Conservation (phyloP, 2,329 filamentous ascomycete genomes). For the Phaeosphaeriaceae sp. region DNA sequence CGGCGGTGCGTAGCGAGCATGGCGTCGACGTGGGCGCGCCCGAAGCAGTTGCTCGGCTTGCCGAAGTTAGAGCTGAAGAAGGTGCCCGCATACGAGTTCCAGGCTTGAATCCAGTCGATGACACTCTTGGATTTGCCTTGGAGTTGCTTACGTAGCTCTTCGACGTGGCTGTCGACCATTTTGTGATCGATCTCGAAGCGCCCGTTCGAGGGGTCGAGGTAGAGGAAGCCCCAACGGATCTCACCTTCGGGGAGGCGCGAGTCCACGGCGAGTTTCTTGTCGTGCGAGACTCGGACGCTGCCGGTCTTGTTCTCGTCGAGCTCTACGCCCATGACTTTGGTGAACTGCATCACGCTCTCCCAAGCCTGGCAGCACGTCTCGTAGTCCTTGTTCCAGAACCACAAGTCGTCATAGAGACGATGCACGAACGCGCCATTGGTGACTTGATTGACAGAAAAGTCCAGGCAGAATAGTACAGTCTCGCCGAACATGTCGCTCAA, state of each 20-base stretch:
- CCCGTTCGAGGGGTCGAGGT: constrained; percentile 32
- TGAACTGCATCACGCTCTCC: constrained; percentile 53
- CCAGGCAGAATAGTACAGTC: constrained; percentile 57
- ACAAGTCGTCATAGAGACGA: constrained; percentile 60
- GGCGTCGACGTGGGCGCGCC: constrained; percentile 60
- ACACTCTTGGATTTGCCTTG: constrained; percentile 40
- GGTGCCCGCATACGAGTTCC: constrained; percentile 62
- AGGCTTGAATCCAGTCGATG: constrained; percentile 50
- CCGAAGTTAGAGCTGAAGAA: constrained; percentile 65
- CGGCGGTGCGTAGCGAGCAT: constrained; percentile 61
- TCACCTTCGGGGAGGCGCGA: constrained; percentile 35
- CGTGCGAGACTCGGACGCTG: constrained; percentile 45
- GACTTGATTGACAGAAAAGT: constrained; percentile 54
- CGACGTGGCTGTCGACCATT: constrained; percentile 42
- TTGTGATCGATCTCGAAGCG: constrained; percentile 43
- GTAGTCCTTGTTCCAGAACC: constrained; percentile 56
- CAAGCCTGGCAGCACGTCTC: constrained; percentile 53
- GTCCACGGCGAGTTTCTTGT: constrained; percentile 20
- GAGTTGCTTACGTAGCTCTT: constrained; percentile 39
- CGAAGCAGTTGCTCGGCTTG: constrained; percentile 61
- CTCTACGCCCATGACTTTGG: constrained; percentile 53
- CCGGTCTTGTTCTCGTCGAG: constrained; percentile 55
- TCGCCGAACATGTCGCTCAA: constrained; percentile 59
- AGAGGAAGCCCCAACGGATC: constrained; percentile 45
- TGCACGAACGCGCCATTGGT: constrained; percentile 54